Evolutionary conservation across 331 rosid genomes (phyloP), one percentile per base, ranked within the genome.

Genomic region (Phaseolus coccineus): DNA sequence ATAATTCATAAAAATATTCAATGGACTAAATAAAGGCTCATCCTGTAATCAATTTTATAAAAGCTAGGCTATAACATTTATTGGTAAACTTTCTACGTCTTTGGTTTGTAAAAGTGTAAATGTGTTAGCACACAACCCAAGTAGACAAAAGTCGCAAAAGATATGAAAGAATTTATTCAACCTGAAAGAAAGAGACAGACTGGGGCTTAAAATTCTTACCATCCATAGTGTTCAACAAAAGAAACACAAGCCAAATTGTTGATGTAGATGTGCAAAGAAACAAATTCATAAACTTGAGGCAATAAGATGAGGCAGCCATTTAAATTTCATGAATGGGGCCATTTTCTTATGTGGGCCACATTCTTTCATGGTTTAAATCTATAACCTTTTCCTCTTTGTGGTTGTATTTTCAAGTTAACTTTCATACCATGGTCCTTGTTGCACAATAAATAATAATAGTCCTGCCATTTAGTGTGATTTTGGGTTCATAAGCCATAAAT

Each of bases 301-400:
- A 37, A 10, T 40, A 70, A 80, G 40, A 72, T 63, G 66, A 66
- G 61, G 53, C 58, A 39, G 27, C 44, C 72, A 52, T 63, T 69
- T 28, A 25, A n/a, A 68, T 79, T 63, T 79, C 53, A 24, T 12
- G 59, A 62, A 51, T 0, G 0, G 6, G 1, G 2, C 15, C 39
- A 42, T 63, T 62, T 62, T 9, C 4, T 55, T 70, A 58, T 33
- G 52, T 19, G 61, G 68, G 51, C 8, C 24, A 4, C 59, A 56
- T 77, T 80, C 12, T 66, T 74, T 80, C 70, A 42, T 61, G 82
- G 71, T 64, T 71, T 25, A 22, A 33, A 19, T 59, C 59, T 39
- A 61, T 30, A 69, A 51, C 5, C 24, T 27, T 71, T 52, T 68
- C 61, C 27, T 58, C 53, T 59, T 22, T 40, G 70, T 74, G 70